Evolutionary conservation across 202 grass and related monocot genomes (phyloP).

Genomic region (Zoysia matrella): DNA sequence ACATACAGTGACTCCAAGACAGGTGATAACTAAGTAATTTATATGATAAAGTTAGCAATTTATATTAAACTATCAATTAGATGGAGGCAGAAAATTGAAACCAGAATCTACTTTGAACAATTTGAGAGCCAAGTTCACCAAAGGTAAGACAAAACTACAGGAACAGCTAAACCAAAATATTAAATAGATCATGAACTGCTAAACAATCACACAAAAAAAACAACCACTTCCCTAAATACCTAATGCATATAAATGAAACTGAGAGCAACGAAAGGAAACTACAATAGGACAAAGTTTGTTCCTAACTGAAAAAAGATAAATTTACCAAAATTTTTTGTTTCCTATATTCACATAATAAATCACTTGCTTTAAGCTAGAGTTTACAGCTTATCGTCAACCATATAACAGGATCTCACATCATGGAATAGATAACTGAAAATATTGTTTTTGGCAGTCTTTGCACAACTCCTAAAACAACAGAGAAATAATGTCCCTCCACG

Average conservation of each 20-base stretch:
- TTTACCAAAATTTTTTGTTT: background rate
- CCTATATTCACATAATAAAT: background rate
- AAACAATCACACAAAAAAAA: background rate
- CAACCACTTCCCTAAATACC: background rate
- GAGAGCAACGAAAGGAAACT: background rate
- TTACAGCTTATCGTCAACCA: background rate
- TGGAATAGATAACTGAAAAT: slow-evolving; percentile 5
- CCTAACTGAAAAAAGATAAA: background rate
- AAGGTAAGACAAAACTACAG: background rate
- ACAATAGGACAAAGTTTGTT: background rate
- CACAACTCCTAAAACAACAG: background rate
- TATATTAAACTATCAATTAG: background rate
- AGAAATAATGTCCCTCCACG: background rate
- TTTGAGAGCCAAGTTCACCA: background rate
- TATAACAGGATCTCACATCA: background rate
- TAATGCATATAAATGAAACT: background rate
- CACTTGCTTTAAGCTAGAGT: background rate
- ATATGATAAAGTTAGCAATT: background rate
- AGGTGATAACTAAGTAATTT: background rate
- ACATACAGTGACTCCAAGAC: background rate
- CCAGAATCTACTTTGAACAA: background rate
- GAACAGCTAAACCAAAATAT: background rate
- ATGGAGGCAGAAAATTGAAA: background rate
- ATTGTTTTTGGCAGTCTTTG: background rate
- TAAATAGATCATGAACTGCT: background rate